A percentile compares a stretch with the other conserved stretches of the same genome.
Conservation (phyloP, 2,329 filamentous ascomycete genomes). For the Phyllosticta paracitricarpa region DNA sequence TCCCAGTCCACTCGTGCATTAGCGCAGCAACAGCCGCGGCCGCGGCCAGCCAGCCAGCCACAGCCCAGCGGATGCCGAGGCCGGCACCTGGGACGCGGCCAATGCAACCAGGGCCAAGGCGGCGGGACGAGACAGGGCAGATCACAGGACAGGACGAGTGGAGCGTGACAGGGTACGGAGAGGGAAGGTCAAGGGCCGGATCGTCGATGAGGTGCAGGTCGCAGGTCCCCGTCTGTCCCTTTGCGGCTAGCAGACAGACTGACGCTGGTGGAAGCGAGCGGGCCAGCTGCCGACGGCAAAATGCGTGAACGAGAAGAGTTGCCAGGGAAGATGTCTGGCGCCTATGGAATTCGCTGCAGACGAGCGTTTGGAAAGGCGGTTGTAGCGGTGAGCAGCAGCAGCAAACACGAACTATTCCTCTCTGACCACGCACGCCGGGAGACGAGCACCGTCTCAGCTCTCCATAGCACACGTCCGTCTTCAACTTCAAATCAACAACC, state of each 20-base stretch:
- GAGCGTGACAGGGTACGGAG: not conserved
- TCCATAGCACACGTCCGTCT: no score
- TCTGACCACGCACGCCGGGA: no score
- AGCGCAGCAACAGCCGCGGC: not conserved
- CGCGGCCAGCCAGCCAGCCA: not conserved
- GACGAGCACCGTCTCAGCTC: no score
- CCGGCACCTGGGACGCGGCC: not conserved
- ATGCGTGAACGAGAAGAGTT: not conserved
- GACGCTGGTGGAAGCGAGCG: not conserved
- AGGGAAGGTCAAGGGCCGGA: not conserved
- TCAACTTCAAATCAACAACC: no score
- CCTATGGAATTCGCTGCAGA: not conserved
- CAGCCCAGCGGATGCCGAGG: not conserved
- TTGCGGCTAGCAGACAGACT: not conserved
- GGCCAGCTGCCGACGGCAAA: not conserved
- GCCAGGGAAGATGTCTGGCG: not conserved
- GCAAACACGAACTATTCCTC: not conserved
- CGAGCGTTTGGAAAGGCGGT: not conserved
- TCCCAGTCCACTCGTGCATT: not conserved
- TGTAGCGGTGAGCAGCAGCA: not conserved
- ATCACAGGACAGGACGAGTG: not conserved
- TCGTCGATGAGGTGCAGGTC: not conserved
- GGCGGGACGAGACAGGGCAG: not conserved
- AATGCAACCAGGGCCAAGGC: not conserved
- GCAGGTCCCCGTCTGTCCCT: not conserved